Conservation (phyloP, 1,284 basidiomycete species). For the Boletus smithii region DNA sequence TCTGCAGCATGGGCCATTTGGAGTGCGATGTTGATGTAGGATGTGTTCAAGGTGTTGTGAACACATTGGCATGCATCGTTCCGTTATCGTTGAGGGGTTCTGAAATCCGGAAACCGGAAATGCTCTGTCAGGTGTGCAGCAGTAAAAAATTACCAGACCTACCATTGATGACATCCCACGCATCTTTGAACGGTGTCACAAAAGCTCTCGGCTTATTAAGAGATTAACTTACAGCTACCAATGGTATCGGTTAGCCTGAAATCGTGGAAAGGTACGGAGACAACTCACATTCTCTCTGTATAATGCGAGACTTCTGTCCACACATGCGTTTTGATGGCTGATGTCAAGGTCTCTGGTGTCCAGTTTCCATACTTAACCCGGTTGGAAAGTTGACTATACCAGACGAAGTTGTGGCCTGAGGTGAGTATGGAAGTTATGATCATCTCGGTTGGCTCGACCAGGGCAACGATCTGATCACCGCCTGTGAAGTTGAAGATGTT, state of each 20-base stretch:
- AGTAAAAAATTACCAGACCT: neutral
- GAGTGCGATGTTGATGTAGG: constrained; percentile 20
- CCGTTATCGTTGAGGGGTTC: constrained; percentile 19
- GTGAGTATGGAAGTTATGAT: neutral
- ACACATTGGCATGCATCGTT: constrained; percentile 14
- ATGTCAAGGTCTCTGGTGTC: constrained; percentile 15
- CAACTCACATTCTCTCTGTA: constrained; percentile 13
- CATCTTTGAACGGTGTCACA: constrained; percentile 10
- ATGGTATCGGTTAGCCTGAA: neutral
- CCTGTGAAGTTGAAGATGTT: constrained; percentile 28
- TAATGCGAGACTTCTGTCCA: constrained; percentile 16
- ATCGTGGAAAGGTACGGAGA: neutral
- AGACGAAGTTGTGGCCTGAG: constrained; percentile 23
- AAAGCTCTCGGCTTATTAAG: neutral
- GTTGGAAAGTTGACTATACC: constrained; percentile 16
- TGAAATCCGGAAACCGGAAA: neutral
- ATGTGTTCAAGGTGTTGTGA: constrained; percentile 11
- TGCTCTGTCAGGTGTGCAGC: constrained; percentile 2
- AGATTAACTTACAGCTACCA: constrained; percentile 16
- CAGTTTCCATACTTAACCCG: constrained; percentile 21
- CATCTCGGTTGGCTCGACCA: constrained; percentile 25
- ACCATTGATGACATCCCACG: constrained; percentile 27
- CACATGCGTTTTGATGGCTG: constrained; percentile 20
- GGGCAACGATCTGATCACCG: constrained; percentile 26
- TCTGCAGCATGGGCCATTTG: constrained; percentile 17